Conservation (phyloP, 2,329 filamentous ascomycete genomes). For the Neobulgaria alba region DNA sequence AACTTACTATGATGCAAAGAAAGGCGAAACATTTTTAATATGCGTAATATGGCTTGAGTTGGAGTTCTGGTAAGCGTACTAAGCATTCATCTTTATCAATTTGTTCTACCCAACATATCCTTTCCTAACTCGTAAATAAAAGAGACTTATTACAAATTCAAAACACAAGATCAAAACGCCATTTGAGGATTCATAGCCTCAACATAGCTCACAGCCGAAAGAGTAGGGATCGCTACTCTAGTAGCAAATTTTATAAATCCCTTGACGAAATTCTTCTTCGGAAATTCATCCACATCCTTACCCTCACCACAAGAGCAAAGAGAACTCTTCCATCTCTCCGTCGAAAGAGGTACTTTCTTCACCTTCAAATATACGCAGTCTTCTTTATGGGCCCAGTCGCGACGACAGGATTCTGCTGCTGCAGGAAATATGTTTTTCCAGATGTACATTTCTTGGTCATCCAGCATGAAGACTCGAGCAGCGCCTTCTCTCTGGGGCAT, state of each 20-base stretch:
- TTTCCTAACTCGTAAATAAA: too few relatives aligned
- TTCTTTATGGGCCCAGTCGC: background rate
- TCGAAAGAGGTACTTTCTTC: background rate
- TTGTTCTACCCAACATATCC: too few relatives aligned
- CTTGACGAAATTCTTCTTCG: background rate
- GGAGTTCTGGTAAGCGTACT: too few relatives aligned
- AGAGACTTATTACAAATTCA: too few relatives aligned
- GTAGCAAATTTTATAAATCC: background rate
- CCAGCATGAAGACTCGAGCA: background rate
- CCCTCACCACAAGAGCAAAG: background rate
- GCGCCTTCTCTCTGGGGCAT: too few relatives aligned
- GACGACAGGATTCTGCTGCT: background rate
- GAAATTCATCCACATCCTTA: background rate
- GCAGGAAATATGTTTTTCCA: background rate
- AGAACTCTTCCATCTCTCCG: background rate
- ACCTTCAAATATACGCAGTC: background rate
- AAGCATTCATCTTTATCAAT: too few relatives aligned
- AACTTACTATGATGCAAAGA: too few relatives aligned
- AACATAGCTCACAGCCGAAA: background rate
- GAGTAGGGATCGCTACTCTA: background rate
- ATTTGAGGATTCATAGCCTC: background rate
- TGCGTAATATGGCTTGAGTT: too few relatives aligned
- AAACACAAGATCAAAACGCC: too few relatives aligned
- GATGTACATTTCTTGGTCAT: background rate
- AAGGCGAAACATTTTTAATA: too few relatives aligned